Conservation (phyloP, 2,329 filamentous ascomycete genomes). For the Penicillium rolfsii region DNA sequence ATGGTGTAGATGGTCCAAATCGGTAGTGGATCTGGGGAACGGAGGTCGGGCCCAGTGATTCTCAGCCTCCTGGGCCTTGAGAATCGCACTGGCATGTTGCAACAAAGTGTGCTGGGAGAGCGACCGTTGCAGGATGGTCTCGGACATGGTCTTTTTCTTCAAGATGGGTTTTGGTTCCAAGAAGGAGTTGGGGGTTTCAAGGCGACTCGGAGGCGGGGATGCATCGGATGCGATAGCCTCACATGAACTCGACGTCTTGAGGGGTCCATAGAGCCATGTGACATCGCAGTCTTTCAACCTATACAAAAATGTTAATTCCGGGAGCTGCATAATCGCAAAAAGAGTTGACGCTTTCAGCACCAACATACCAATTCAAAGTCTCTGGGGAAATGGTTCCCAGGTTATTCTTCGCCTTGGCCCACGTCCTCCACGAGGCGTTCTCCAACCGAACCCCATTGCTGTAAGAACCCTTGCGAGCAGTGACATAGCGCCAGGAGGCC, state of each 20-base stretch:
- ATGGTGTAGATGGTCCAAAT: conserved; percentile 66
- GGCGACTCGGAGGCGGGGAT: conserved; percentile 56
- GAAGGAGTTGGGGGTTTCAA: conserved; percentile 69
- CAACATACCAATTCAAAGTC: conserved; percentile 83
- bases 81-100: conserved; percentile 83
- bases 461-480: conserved; percentile 76
- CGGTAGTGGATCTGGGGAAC: conserved; percentile 67
- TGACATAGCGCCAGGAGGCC: conserved; percentile 94
- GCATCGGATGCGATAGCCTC: conserved; percentile 54
- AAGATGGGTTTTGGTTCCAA: conserved; percentile 84
- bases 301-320: conserved; percentile 18
- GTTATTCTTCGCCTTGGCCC: conserved; percentile 89
- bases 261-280: conserved; percentile 93
- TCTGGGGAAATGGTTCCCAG: conserved; percentile 88
- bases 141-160: conserved; percentile 95
- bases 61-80: conserved; percentile 76
- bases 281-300: conserved; percentile 98
- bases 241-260: conserved; percentile 69
- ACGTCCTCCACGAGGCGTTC: conserved; percentile 96
- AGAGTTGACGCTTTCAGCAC: background rate
- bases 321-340: background rate
- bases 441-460: conserved; percentile 81
- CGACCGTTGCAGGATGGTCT: conserved; percentile 89
- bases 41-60: conserved; percentile 56
- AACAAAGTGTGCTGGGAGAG: conserved; percentile 85